Evolutionary conservation across 805 yeast species (phyloP), one percentile per base, ranked within the genome.

Genomic region (Pichia kluyveri): DNA sequence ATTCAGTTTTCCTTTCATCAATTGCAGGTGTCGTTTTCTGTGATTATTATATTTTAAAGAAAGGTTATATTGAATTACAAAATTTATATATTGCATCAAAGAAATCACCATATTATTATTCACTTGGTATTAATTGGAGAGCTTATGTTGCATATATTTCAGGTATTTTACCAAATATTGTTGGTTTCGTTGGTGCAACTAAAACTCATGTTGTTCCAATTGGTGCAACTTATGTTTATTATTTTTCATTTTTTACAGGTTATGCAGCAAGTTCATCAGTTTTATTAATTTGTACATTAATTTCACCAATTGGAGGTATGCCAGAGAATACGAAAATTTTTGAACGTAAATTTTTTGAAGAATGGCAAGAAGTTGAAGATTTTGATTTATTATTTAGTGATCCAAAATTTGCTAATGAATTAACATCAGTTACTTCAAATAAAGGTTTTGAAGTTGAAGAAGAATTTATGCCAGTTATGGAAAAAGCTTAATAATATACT

Each of bases 111-210:
- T 89, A 88, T 68, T 75, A 74, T 67, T 87, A 77, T 67, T 73
- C 76, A 57, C 66, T 58, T 31, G 96, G 96, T 38, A 56, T 78
- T 63, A 86, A 87, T 61, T 86, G 95, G 93, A 74, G 95, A 62
- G 96, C 91, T 2, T 80, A 77, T 55, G 78, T 73, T 32, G 93
- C 96, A 1, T 88, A 88, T 62, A 62, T 88, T 54, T 73, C 82
- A 55, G 96, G 96, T 47, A 82, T 89, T 50, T 69, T 80, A 36
- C 93, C 95, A 42, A 88, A 87, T 58, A 82, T 88, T 59, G 84
- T 84, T 19, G 96, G 96, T 1, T 88, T 88, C 57, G 91, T 83
- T 8, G 88, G 95, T 53, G 88, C 89, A 10, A 80, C 86, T 26
- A 86, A 82, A 38, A 76, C 80, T n/a, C 74, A 71, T 51, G 48